Conservation (phyloP, 208 protist genomes). For the Wallacemonas rigidus region DNA sequence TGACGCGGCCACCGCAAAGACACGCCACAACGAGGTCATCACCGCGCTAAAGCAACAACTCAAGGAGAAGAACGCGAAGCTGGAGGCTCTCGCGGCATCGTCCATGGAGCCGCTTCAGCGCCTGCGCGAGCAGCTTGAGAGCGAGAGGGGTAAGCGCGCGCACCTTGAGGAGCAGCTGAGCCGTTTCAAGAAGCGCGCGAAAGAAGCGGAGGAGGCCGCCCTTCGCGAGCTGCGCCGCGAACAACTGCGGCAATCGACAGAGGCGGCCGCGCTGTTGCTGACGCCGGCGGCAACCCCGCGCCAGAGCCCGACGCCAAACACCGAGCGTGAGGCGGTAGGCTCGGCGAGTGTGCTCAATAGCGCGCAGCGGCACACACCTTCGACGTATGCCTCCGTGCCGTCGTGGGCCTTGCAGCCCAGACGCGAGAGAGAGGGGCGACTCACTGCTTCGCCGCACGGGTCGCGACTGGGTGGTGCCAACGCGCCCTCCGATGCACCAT, state of each 20-base stretch:
- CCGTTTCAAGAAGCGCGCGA: slow-evolving; percentile 70
- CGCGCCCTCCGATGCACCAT: neutral
- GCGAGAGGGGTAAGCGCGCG: slow-evolving; percentile 77
- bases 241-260: slow-evolving; percentile 53
- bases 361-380: slow-evolving; percentile 4
- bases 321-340: neutral
- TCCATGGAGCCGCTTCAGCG: slow-evolving; percentile 70
- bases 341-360: slow-evolving; percentile 5
- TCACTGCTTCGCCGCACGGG: neutral
- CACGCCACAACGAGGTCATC: slow-evolving; percentile 59
- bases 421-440: too few species aligned
- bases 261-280: slow-evolving; percentile 19
- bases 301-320: neutral
- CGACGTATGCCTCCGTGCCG: slow-evolving; percentile 1
- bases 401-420: neutral
- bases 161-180: slow-evolving; percentile 73
- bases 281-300: neutral
- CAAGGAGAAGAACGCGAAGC: slow-evolving; percentile 74
- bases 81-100: slow-evolving; percentile 65
- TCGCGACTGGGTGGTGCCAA: slow-evolving; percentile 14
- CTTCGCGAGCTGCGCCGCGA: slow-evolving; percentile 76
- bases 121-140: slow-evolving; percentile 80
- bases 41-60: slow-evolving; percentile 78
- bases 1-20: slow-evolving; percentile 42
- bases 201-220: slow-evolving; percentile 78